phyloP scores from a whole-genome alignment of 208 protist genomes.

The Acanthamoeba rhysodes region DNA sequence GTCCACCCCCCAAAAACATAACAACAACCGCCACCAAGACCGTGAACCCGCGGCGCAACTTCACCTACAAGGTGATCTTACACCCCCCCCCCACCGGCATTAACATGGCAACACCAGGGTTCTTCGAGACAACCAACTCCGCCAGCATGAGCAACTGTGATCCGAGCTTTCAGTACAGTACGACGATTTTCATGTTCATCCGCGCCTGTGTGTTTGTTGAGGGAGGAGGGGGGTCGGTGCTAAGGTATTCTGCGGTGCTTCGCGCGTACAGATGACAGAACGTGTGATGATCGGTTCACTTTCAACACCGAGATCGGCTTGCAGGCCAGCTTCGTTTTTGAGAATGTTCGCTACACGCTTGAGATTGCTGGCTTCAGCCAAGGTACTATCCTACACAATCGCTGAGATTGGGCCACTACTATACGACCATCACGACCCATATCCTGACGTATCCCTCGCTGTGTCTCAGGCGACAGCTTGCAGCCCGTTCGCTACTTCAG shows the following conservation, averaged over 20 bases:
- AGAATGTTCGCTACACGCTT: not conserved
- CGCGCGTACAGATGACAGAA: not conserved
- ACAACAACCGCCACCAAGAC: no score
- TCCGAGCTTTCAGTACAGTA: slow-evolving; percentile 15
- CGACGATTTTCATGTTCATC: not conserved
- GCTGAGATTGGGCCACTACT: not conserved
- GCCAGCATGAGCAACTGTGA: not conserved
- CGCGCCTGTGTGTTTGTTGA: not conserved
- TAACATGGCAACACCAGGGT: not conserved
- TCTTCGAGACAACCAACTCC: not conserved
- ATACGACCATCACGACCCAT: not conserved
- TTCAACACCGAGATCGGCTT: not conserved
- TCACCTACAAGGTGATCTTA: not conserved
- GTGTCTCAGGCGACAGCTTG: not conserved
- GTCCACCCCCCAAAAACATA: not conserved
- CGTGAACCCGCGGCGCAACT: no score
- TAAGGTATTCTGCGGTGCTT: not conserved
- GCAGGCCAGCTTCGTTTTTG: not conserved
- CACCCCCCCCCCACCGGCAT: not conserved
- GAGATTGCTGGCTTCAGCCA: slow-evolving; percentile 22
- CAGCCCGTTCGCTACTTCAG: not conserved
- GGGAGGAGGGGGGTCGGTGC: no score
- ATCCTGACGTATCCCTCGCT: no score
- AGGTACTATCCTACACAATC: not conserved
- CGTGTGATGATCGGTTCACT: not conserved